phyloP scores from a whole-genome alignment of 1,139 yeast genomes.

The Citeromyces siamensis region DNA sequence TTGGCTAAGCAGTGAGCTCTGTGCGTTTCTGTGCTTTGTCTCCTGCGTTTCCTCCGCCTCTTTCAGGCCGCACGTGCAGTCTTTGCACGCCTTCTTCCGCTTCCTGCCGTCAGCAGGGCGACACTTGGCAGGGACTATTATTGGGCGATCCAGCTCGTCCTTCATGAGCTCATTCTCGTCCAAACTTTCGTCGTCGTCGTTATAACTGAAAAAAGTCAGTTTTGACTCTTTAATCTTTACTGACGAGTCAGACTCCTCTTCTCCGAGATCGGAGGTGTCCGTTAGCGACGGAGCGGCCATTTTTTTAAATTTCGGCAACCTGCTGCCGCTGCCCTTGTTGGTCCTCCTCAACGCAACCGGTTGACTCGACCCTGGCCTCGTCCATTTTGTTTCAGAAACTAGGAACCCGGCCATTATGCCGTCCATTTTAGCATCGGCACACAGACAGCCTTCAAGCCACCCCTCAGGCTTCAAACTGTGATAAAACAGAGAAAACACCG shows the following conservation, averaged over 20 bases:
- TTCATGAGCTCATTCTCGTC: conserved; percentile 18
- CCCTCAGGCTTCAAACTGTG: conserved; percentile 35
- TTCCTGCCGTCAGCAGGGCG: conserved; percentile 40
- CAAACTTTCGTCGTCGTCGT: conserved; percentile 20
- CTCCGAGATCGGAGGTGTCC: conserved; percentile 27
- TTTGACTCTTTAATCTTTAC: conserved; percentile 30
- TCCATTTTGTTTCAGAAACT: conserved; percentile 28
- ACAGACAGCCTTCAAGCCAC: conserved; percentile 37
- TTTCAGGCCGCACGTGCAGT: conserved; percentile 92
- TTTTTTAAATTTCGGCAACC: conserved; percentile 21
- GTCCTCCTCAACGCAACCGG: conserved; percentile 4
- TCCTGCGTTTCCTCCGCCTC: conserved; percentile 59
- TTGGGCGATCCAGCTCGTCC: conserved; percentile 11
- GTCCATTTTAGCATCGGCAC: conserved; percentile 36
- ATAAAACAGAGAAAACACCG: conserved; percentile 28
- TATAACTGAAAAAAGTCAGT: conserved; percentile 39
- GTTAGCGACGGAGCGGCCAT: conserved; percentile 24
- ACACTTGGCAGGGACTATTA: conserved; percentile 36
- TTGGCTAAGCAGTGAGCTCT: conserved; percentile 29
- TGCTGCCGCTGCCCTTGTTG: conserved; percentile 10
- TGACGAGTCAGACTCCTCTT: conserved; percentile 12
- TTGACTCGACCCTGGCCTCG: conserved; percentile 10
- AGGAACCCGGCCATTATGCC: conserved; percentile 56
- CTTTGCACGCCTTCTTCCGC: conserved; percentile 86
- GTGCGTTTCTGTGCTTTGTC: conserved; percentile 32